Evolutionary conservation across 352 stramenopile species (phyloP).

Genomic region (Globisporangium emineosum): DNA sequence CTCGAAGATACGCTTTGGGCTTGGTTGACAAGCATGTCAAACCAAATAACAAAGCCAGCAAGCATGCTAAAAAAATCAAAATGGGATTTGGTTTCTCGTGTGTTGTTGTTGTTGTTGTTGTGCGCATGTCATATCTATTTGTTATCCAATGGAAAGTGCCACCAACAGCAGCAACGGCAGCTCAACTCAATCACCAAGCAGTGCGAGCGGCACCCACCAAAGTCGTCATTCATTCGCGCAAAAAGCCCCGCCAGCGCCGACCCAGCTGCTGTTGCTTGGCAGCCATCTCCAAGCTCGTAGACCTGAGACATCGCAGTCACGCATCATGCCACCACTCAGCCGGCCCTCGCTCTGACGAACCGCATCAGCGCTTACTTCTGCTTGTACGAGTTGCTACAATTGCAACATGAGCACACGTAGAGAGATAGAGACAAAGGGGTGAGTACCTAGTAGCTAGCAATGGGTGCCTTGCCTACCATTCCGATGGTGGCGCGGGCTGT

Average conservation of each 20-base stretch:
- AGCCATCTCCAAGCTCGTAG: background rate
- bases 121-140: constrained; percentile 8
- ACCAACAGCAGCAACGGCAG: background rate
- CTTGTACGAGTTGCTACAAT: constrained; percentile 11
- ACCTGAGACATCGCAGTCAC: constrained; percentile 10
- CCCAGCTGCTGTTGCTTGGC: constrained; percentile 1
- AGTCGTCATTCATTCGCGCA: constrained; percentile 1
- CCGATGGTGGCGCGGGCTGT: background rate
- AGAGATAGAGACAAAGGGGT: background rate
- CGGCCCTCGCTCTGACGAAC: background rate
- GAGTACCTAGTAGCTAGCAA: background rate
- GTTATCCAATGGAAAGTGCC: background rate
- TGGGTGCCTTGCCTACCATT: background rate
- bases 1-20: background rate
- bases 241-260: background rate
- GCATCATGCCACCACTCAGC: background rate
- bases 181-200: constrained; percentile 1
- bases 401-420: background rate
- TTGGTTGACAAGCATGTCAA: background rate
- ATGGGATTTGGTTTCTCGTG: background rate
- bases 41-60: background rate
- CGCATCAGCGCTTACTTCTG: constrained; percentile 8
- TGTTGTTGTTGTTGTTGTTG: too few species aligned
- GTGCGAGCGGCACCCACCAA: constrained; percentile 6
- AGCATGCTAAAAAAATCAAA: constrained; percentile 3